Evolutionary conservation across 371 early-diverging fungal species (phyloP).

Genomic region (Mucor sp.): DNA sequence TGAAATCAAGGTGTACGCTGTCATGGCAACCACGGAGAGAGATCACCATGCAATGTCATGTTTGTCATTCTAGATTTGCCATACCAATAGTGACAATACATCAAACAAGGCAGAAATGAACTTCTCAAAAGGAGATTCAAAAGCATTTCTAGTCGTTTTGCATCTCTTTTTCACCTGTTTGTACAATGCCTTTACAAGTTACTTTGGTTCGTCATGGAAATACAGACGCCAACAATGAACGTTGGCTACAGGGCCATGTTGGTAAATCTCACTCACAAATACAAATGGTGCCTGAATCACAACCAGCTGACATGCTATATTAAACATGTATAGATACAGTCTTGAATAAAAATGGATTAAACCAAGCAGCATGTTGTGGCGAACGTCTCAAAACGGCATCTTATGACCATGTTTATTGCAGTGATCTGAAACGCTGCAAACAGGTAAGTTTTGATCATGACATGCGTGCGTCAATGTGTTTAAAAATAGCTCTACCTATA

Average conservation of each 20-base stretch:
- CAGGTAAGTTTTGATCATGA: conserved; percentile 27
- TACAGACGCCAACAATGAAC: conserved; percentile 47
- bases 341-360: conserved; percentile 30
- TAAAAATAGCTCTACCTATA: not conserved
- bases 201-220: conserved; percentile 51
- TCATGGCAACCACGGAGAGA: not conserved
- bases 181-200: conserved; percentile 17
- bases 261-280: conserved; percentile 20
- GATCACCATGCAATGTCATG: not conserved
- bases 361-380: conserved; percentile 39
- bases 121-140: not conserved
- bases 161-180: not conserved
- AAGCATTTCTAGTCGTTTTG: not conserved
- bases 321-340: conserved; percentile 36
- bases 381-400: conserved; percentile 24
- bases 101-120: not conserved
- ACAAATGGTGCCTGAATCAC: not conserved
- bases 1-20: not conserved
- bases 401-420: conserved; percentile 38
- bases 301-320: not conserved
- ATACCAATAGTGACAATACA: not conserved
- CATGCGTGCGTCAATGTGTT: not conserved
- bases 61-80: not conserved
- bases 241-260: conserved; percentile 46
- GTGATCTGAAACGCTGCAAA: conserved; percentile 41